Percentiles rank a stretch among this genome's conserved stretches.
Conservation (phyloP, 495 filamentous ascomycete species). For the Hypoxylon rickii region DNA sequence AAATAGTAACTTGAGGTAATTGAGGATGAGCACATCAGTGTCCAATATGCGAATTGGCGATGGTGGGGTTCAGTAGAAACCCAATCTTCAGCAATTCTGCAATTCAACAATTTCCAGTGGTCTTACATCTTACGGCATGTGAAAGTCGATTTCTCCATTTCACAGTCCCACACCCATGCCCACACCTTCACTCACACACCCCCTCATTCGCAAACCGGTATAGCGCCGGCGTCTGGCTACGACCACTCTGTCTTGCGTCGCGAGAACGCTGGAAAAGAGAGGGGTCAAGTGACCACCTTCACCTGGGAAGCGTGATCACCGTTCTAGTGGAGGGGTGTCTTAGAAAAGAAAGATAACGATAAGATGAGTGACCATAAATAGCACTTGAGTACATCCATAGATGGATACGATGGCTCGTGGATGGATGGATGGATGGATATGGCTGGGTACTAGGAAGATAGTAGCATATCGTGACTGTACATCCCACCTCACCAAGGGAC, state of each 20-base stretch:
- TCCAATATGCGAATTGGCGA: background rate
- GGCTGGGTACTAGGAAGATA: background rate
- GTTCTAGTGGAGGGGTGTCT: slow-evolving; percentile 23
- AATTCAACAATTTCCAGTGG: no score
- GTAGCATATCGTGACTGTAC: background rate
- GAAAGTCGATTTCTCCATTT: slow-evolving; percentile 30
- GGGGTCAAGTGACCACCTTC: slow-evolving; percentile 31
- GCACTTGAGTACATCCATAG: no score
- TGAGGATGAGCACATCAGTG: background rate
- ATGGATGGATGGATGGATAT: slow-evolving; percentile 7
- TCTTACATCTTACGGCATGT: slow-evolving; percentile 2
- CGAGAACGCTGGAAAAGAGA: slow-evolving; percentile 1
- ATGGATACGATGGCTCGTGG: no score
- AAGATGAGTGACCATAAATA: slow-evolving; percentile 30
- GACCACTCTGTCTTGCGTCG: slow-evolving; percentile 19
- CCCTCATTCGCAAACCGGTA: slow-evolving; percentile 1
- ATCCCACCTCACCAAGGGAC: slow-evolving; percentile 1
- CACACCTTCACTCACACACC: slow-evolving; percentile 5
- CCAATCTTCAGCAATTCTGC: slow-evolving; percentile 1
- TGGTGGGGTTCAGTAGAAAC: no score
- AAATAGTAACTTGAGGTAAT: slow-evolving; percentile 7
- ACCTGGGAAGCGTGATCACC: slow-evolving; percentile 29
- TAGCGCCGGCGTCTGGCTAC: slow-evolving; percentile 26
- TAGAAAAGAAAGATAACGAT: slow-evolving; percentile 28
- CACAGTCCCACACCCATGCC: background rate